Base-by-base conservation (phyloP, 768 basidiomycete species). In the Phanerochaete sordida region DNA sequence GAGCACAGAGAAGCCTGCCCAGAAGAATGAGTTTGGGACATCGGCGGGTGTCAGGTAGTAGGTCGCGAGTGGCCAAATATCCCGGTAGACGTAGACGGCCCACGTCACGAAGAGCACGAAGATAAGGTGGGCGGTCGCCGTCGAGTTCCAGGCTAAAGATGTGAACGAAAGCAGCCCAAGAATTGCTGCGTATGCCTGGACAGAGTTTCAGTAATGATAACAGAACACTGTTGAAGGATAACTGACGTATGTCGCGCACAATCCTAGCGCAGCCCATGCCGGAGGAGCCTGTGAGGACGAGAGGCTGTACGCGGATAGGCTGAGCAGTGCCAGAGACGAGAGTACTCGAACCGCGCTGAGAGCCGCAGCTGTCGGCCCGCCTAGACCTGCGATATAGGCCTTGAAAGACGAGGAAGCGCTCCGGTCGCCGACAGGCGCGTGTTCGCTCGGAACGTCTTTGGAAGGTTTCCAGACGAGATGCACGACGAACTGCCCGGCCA, bases 51-150 rank as follows among this genome's bases (percentile, higher is more conserved):
- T 33, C 23, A 77, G 72, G 19, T 74, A 76, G 69, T 75, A 86
- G 0, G 85, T 88, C 19, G 77, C 72, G 11, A 88, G 66, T 12
- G 87, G 88, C 68, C 77, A 86, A 7, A 89, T 52, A 64, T 84
- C 81, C n/a, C 86, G 79, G 65, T 84, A 85, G 33, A 73, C 71
- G 64, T 79, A 88, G 6, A 85, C 75, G 12, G 64, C 64, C 67
- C 83, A 81, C 3, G 53, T n/a, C 23, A 27, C 53, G 23, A 28
- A 43, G 3, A 54, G 53, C 23, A 39, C 35, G 23, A 54, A 54
- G 15, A 37, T 26, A 26, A 28, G 23, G 43, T 54, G 53, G 9
- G 21, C n/a, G 2, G 33, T n/a, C 5, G 53, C 37, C 2, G 28
- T 37, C 12, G n/a, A 2, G 37, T 3, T 39, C 33, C 33, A 54